Evolutionary conservation across 768 basidiomycete genomes (phyloP).

Genomic region (Crepidotus variabilis): DNA sequence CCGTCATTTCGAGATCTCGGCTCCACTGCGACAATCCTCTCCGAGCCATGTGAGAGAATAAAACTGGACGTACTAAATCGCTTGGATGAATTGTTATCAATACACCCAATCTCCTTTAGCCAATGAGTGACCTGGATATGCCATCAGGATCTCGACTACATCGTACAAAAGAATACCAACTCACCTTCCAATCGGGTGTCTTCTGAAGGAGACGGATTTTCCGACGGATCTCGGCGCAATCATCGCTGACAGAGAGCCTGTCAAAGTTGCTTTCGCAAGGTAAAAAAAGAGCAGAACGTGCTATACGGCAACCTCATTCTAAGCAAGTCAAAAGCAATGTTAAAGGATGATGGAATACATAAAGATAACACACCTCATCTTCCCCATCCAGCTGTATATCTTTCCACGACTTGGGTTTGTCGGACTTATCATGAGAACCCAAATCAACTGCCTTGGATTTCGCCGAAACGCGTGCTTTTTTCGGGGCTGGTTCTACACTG

Average conservation of each 20-base stretch:
- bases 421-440: neutral
- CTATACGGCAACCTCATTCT: conserved; percentile 17
- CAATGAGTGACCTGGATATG: conserved; percentile 36
- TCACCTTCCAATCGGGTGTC: conserved; percentile 38
- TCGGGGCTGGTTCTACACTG: conserved; percentile 11
- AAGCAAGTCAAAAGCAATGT: neutral
- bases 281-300: neutral
- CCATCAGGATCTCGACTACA: neutral
- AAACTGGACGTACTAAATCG: conserved; percentile 45
- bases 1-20: conserved; percentile 36
- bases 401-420: conserved; percentile 30
- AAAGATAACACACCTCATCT: conserved; percentile 28
- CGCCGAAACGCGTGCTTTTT: conserved; percentile 8
- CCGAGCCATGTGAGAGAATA: too few relatives aligned
- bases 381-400: conserved; percentile 38
- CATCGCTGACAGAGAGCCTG: conserved; percentile 26
- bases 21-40: conserved; percentile 36
- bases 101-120: conserved; percentile 40
- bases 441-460: neutral
- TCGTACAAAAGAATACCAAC: neutral
- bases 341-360: neutral
- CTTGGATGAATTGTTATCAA: conserved; percentile 41
- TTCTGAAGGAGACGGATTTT: conserved; percentile 40
- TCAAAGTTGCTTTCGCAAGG: neutral
- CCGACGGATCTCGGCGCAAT: conserved; percentile 42